A percentile compares a stretch with the other conserved stretches of the same genome.
phyloP scores from a whole-genome alignment of 1,139 yeast genomes.

The Yamadazyma pseudoaaseri region DNA sequence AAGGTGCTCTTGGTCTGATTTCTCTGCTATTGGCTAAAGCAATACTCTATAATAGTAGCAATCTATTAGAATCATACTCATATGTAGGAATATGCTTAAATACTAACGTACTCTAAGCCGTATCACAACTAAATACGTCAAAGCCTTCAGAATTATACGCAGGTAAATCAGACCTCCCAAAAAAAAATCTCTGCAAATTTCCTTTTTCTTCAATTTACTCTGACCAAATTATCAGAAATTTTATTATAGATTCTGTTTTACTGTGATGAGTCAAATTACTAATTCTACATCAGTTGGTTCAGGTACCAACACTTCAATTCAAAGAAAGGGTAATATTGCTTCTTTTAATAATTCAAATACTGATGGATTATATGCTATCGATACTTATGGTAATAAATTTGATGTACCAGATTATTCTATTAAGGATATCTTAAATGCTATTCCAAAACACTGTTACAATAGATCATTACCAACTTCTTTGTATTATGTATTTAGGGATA shows the following conservation, averaged over 20 bases:
- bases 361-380: slow-evolving; percentile 36
- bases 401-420: slow-evolving; percentile 63
- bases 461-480: slow-evolving; percentile 50
- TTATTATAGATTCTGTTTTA: no score
- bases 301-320: slow-evolving; percentile 18
- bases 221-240: no score
- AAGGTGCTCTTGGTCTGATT: no score
- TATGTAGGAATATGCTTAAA: no score
- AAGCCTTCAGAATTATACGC: no score
- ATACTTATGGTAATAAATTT: slow-evolving; percentile 56
- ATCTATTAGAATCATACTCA: no score
- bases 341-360: slow-evolving; percentile 17
- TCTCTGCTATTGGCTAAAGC: no score
- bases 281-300: slow-evolving; percentile 4
- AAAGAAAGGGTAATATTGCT: slow-evolving; percentile 38
- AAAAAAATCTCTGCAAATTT: neutral
- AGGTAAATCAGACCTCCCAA: neutral
- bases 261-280: slow-evolving; percentile 6
- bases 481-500: slow-evolving; percentile 59
- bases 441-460: slow-evolving; percentile 63
- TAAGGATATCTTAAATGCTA: slow-evolving; percentile 58
- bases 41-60: no score
- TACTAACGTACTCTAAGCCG: no score
- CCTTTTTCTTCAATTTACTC: no score
- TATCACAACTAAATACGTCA: no score